Evolutionary conservation across 1,284 basidiomycete genomes (phyloP).

Genomic region (Apiotrichum akiyoshidainum): DNA sequence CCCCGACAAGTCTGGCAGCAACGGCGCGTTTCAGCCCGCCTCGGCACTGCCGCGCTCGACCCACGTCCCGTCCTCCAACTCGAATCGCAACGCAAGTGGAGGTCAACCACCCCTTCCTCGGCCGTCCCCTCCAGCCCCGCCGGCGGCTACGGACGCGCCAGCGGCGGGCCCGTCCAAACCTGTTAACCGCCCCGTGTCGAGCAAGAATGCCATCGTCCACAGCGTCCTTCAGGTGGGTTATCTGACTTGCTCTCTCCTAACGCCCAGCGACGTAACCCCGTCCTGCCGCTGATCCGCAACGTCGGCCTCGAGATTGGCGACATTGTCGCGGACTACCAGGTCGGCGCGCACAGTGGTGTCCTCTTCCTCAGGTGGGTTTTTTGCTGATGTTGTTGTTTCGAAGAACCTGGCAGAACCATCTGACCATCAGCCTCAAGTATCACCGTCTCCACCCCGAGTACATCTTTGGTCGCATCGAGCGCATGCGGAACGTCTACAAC

Average conservation of each 20-base stretch:
- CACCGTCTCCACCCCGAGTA: conserved; percentile 98
- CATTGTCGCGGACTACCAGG: conserved; percentile 88
- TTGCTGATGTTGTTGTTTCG: neutral
- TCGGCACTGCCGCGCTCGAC: conserved; percentile 20
- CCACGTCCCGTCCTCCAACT: conserved; percentile 14
- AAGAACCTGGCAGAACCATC: neutral
- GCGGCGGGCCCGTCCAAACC: conserved; percentile 17
- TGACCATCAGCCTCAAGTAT: conserved; percentile 70
- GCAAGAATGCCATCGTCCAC: conserved; percentile 63
- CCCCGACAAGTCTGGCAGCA: neutral
- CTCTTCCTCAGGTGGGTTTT: conserved; percentile 73
- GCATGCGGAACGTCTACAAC: conserved; percentile 74
- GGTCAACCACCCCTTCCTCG: conserved; percentile 14
- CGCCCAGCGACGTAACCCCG: conserved; percentile 75
- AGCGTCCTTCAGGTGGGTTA: conserved; percentile 60
- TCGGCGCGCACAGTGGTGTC: conserved; percentile 91
- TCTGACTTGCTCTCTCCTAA: neutral
- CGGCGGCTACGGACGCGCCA: neutral
- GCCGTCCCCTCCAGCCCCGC: neutral
- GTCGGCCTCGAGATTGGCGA: conserved; percentile 94
- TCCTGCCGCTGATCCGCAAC: conserved; percentile 78
- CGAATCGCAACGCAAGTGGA: conserved; percentile 27
- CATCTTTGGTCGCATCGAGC: conserved; percentile 83
- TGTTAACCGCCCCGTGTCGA: conserved; percentile 35
- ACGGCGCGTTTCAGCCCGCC: conserved; percentile 24